Evolutionary conservation across 768 basidiomycete genomes (phyloP).

Genomic region (Serendipita sp.): DNA sequence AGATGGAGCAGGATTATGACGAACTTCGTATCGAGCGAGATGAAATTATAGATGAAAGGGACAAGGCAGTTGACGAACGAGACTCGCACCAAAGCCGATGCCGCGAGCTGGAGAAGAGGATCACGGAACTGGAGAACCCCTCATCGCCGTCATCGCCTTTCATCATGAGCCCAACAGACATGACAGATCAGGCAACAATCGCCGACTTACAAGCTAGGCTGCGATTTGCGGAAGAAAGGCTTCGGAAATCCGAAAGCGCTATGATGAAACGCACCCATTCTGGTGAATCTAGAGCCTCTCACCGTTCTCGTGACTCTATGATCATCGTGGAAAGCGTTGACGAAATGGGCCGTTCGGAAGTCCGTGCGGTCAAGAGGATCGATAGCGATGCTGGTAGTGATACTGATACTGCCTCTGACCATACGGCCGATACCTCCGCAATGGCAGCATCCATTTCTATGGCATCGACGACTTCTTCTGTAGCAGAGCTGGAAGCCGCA

Average conservation of each 20-base stretch:
- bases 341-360: not conserved
- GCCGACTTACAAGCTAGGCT: not conserved
- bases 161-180: not conserved
- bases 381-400: not conserved
- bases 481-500: not conserved
- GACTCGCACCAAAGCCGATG: not conserved
- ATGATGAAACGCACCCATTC: not conserved
- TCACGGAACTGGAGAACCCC: not conserved
- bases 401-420: not conserved
- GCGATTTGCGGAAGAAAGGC: not conserved
- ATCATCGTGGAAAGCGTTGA: not conserved
- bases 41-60: not conserved
- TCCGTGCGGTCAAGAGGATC: not conserved
- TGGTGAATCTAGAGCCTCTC: not conserved
- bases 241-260: not conserved
- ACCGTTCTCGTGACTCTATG: not conserved
- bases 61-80: not conserved
- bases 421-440: not conserved
- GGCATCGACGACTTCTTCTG: not conserved
- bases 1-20: slow-evolving; percentile 2
- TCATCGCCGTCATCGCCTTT: not conserved
- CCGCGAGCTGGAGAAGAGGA: not conserved
- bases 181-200: not conserved
- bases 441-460: not conserved
- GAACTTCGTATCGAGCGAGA: slow-evolving; percentile 1